These are phyloP conservation scores for Kwoniella bestiolae DNA, from an alignment of 768 basidiomycete species.

Conservation along the genomic window DNA sequence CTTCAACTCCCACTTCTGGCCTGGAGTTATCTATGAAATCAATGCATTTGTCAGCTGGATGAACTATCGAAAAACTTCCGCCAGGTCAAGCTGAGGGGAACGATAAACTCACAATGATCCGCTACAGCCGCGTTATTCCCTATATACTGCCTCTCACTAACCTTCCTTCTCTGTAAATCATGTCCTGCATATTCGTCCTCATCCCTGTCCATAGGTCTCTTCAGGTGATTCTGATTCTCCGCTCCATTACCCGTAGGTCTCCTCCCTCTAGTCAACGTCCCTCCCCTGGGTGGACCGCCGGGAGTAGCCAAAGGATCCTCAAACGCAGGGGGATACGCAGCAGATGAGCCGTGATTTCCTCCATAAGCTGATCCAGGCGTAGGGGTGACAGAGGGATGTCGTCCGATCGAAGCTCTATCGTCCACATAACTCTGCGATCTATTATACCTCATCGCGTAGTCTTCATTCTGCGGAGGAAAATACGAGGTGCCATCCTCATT, in stretches of 20 bases:
- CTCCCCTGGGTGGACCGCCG: background rate
- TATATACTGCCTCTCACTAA: slow-evolving; percentile 38
- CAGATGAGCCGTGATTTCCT: slow-evolving; percentile 2
- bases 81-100: background rate
- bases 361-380: slow-evolving; percentile 17
- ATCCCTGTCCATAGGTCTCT: slow-evolving; percentile 23
- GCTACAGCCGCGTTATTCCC: slow-evolving; percentile 47
- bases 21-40: slow-evolving; percentile 76
- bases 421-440: slow-evolving; percentile 25
- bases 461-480: slow-evolving; percentile 35
- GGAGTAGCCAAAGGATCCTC: slow-evolving; percentile 15
- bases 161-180: slow-evolving; percentile 36
- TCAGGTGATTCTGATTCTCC: slow-evolving; percentile 16
- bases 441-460: slow-evolving; percentile 2
- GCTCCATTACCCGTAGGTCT: slow-evolving; percentile 15
- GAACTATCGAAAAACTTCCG: too few relatives aligned
- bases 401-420: slow-evolving; percentile 21
- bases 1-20: slow-evolving; percentile 84
- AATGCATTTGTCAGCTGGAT: slow-evolving; percentile 12
- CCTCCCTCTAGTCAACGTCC: background rate
- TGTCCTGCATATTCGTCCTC: slow-evolving; percentile 30
- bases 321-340: slow-evolving; percentile 19
- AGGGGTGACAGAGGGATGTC: slow-evolving; percentile 27
- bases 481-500: slow-evolving; percentile 41
- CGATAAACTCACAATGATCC: slow-evolving; percentile 45